Base-by-base conservation (phyloP, 352 stramenopile genomes). In the Thraustochytrium striatum region DNA sequence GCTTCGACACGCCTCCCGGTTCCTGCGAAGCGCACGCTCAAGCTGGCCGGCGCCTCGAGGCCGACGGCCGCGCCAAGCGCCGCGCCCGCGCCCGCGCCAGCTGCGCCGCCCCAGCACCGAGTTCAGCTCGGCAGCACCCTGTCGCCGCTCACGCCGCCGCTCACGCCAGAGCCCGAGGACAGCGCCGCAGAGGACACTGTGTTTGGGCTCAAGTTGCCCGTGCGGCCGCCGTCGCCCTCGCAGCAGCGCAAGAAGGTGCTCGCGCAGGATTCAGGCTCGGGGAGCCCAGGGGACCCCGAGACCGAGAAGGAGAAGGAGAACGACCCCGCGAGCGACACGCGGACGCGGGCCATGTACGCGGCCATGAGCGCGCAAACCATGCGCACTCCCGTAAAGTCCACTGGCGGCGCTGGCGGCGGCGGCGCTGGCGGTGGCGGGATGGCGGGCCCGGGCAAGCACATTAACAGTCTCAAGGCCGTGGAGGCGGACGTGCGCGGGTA, bases 301-400 rank as follows among this genome's bases (percentile, higher is more conserved):
- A n/a, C n/a, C 16, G 41, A 58, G 41, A 30, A 55, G 50, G 65
- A 75, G 36, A 75, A 75, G 65, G 65, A 75, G 39, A 75, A 75
- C 11, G 52, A 75, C 50, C 65, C 65, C 8, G 43, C 44, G 3
- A 11, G n/a, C 32, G 65, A 75, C 11, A 43, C 7, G 62, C 11
- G n/a, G 62, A 0, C 38, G 39, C 28, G 5, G 25, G 53, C 53
- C 53, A 16, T 5, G 53, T 5, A 19, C 33, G 25, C 25, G 5
- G 5, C 53, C n/a, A n/a, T n/a, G n/a, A n/a, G n/a, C n/a, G n/a
- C n/a, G n/a, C n/a, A n/a, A n/a, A n/a, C n/a, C n/a, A n/a, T n/a
- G n/a, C n/a, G n/a, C n/a, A n/a, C n/a, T n/a, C n/a, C n/a, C n/a
- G n/a, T n/a, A n/a, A n/a, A n/a, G n/a, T n/a, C n/a, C n/a, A n/a